phyloP scores from a whole-genome alignment of 2,329 filamentous ascomycete species.

The Magnaporthiopsis rhizophila region DNA sequence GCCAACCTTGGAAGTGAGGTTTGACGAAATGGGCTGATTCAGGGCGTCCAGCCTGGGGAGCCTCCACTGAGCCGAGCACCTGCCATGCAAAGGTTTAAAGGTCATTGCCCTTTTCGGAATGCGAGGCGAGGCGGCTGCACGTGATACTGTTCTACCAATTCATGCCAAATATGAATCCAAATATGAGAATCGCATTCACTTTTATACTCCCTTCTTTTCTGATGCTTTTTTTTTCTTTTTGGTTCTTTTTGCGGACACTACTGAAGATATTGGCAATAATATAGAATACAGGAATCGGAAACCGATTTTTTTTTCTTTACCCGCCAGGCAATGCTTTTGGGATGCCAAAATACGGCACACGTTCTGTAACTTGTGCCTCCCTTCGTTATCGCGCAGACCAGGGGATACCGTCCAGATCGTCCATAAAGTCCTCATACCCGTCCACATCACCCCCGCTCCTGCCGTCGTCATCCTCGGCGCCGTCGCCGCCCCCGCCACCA shows the following conservation, averaged over 20 bases:
- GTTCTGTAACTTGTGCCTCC: not conserved
- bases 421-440: constrained; percentile 46
- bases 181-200: not conserved
- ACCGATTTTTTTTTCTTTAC: not conserved
- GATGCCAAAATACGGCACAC: not conserved
- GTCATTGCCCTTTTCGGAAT: constrained; percentile 10
- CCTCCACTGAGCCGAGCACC: constrained; percentile 13
- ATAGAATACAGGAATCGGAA: not conserved
- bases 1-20: constrained; percentile 1
- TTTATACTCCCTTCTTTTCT: not conserved
- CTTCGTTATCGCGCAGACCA: constrained; percentile 27
- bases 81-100: constrained; percentile 8
- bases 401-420: constrained; percentile 47
- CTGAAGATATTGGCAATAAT: not conserved
- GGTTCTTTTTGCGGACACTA: not conserved
- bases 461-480: constrained; percentile 23
- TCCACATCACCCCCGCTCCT: constrained; percentile 14
- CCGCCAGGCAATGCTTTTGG: not conserved
- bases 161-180: not conserved
- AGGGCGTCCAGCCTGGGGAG: constrained; percentile 5
- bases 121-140: not conserved
- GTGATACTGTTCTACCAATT: not conserved
- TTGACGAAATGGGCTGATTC: constrained; percentile 17
- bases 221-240: not conserved
- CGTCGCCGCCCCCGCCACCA: constrained; percentile 22